These are phyloP conservation scores for Lachnellula subtilissima DNA, from an alignment of 2,329 filamentous ascomycete genomes.

Conservation along the genomic window DNA sequence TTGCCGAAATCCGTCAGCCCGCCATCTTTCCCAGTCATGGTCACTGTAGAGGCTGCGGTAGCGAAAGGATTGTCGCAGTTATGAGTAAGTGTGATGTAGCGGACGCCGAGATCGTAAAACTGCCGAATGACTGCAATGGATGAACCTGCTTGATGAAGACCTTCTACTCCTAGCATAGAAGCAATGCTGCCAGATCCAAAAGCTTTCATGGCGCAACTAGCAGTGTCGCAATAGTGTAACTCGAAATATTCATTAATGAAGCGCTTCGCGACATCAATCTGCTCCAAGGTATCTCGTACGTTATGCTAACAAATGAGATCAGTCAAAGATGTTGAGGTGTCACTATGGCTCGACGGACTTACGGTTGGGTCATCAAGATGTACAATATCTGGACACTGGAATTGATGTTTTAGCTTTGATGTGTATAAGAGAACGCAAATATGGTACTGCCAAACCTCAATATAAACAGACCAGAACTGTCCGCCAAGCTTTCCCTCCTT, in stretches of 20 bases:
- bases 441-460: conserved; percentile 13
- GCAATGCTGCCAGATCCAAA: conserved; percentile 44
- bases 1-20: conserved; percentile 53
- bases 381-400: background rate
- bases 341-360: background rate
- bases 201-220: conserved; percentile 20
- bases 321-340: too few relatives aligned
- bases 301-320: background rate
- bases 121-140: conserved; percentile 52
- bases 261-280: conserved; percentile 52
- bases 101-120: conserved; percentile 56
- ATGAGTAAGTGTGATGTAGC: conserved; percentile 64
- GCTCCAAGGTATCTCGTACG: conserved; percentile 50
- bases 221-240: conserved; percentile 23
- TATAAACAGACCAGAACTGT: conserved; percentile 32
- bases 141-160: conserved; percentile 50
- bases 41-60: conserved; percentile 16
- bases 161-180: conserved; percentile 56
- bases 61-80: conserved; percentile 65
- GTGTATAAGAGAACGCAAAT: background rate
- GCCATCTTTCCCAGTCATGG: conserved; percentile 21
- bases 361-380: conserved; percentile 4
- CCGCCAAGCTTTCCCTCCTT: conserved; percentile 28
- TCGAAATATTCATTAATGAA: conserved; percentile 28
- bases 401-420: conserved; percentile 22